Evolutionary conservation across 257 asterid genomes (phyloP).

Genomic region (Solanum raphanifolium): DNA sequence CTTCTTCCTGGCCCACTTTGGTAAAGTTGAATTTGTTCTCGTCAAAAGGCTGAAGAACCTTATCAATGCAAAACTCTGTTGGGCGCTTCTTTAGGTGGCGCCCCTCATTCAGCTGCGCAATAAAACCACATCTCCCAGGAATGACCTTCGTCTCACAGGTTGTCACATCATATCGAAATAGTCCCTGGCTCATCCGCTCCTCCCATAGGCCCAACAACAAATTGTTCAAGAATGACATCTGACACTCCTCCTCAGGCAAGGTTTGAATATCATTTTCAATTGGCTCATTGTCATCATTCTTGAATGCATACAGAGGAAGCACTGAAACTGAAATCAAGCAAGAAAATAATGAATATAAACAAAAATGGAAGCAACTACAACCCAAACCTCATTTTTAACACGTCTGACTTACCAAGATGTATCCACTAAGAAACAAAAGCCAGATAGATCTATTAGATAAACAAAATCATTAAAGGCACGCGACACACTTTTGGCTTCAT

Average conservation of each 20-base stretch:
- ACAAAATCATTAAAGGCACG: background rate
- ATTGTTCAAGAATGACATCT: constrained; percentile 32
- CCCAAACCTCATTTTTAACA: background rate
- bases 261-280: constrained; percentile 4
- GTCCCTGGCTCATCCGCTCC: constrained; percentile 47
- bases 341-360: background rate
- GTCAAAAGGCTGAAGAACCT: constrained; percentile 76
- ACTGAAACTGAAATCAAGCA: constrained; percentile 30
- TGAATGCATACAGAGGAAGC: constrained; percentile 56
- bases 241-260: constrained; percentile 19
- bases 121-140: constrained; percentile 51
- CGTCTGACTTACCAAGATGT: background rate
- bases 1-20: constrained; percentile 68
- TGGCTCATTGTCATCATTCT: constrained; percentile 17
- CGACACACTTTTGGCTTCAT: background rate
- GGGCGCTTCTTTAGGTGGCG: constrained; percentile 75
- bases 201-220: constrained; percentile 65
- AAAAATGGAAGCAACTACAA: background rate
- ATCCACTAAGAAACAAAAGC: background rate
- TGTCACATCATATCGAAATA: constrained; percentile 68
- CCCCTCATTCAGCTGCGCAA: constrained; percentile 82
- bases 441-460: background rate
- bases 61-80: constrained; percentile 57
- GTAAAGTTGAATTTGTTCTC: constrained; percentile 58
- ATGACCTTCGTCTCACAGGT: constrained; percentile 56